Evolutionary conservation across 148 eudicot genomes (phyloP), one percentile per base, ranked within the genome.

Genomic region (Silene latifolia): DNA sequence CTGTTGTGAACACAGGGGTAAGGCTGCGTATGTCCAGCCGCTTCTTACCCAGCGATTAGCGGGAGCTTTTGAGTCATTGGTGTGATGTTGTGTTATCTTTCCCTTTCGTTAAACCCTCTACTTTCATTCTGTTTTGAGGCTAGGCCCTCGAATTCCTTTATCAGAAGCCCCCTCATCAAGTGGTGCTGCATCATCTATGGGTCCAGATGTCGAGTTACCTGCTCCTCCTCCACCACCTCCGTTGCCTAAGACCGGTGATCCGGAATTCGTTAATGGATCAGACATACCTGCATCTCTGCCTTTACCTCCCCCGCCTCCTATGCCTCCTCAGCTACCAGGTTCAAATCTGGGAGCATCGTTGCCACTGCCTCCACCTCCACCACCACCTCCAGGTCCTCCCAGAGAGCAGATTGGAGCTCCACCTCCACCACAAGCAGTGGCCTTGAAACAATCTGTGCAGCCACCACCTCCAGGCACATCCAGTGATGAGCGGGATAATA

Each of bases 161-260:
- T 80, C 91, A 80, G 82, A 80, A 72, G 76, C 79, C 60, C 72
- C 82, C 32, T 63, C 82, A 24, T 74, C 78, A 62, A 66, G 71
- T 23, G 78, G 72, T 63, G 92, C 75, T 72, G 82, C 86, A 62
- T 80, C 90, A 3, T 71, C 81, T n/a, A 83, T 88, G 80, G 93
- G 81, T 78, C 87, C 76, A 63, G 97, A 91, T 80, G 80, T 67
- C 59, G 86, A 72, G 67, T 80, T 89, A 76, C 81, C 92, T 64
- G 85, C 87, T 24, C 96, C 90, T 20, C 98, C 98, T n/a, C 96
- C 93, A 5, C 96, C 92, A 46, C 95, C 95, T 57, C 97, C 98
- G 65, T 63, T 86, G 79, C 97, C 97, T 20, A 78, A 71, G 72
- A 70, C 79, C 19, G 90, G 85, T 64, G 91, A 87, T 77, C 74